These are phyloP conservation scores for Flueggea neowawraea DNA, from an alignment of 441 rosid species.

Conservation along the genomic window DNA sequence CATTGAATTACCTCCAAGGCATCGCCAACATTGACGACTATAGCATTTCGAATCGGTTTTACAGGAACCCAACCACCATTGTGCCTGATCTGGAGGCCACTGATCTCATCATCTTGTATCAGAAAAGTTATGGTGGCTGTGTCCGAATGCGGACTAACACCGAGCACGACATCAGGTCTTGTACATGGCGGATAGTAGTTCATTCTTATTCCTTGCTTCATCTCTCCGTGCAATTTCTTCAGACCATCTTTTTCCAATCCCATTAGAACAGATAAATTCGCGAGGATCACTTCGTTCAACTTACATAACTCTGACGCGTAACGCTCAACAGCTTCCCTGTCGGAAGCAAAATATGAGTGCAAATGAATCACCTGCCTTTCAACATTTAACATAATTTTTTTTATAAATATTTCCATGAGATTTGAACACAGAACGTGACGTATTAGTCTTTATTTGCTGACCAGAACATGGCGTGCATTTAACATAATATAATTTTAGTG, in stretches of 20 bases:
- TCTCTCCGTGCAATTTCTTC: conserved; percentile 4
- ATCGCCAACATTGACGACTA: conserved; percentile 18
- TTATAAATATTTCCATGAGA: too few species aligned
- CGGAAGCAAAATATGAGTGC: not conserved
- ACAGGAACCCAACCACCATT: conserved; percentile 14
- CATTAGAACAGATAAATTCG: conserved; percentile 9
- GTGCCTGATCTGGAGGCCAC: conserved; percentile 20
- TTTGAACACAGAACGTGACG: too few species aligned
- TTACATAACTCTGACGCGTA: conserved; percentile 6
- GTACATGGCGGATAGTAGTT: conserved; percentile 20
- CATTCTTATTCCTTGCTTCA: conserved; percentile 17
- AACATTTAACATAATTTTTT: not conserved
- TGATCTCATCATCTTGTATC: conserved; percentile 14
- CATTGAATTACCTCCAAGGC: conserved; percentile 4
- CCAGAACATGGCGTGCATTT: not conserved
- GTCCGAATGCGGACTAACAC: conserved; percentile 19
- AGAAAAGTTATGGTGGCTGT: conserved; percentile 14
- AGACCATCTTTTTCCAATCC: conserved; percentile 17
- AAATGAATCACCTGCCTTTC: not conserved
- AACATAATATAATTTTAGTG: too few species aligned
- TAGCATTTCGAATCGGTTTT: conserved; percentile 16
- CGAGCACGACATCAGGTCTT: conserved; percentile 13
- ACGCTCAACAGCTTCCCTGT: conserved; percentile 15
- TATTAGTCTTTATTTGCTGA: conserved; percentile 6
- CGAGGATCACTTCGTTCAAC: conserved; percentile 7